Evolutionary conservation across 2,329 filamentous ascomycete species (phyloP).

Genomic region (Hypoxylon sp.): DNA sequence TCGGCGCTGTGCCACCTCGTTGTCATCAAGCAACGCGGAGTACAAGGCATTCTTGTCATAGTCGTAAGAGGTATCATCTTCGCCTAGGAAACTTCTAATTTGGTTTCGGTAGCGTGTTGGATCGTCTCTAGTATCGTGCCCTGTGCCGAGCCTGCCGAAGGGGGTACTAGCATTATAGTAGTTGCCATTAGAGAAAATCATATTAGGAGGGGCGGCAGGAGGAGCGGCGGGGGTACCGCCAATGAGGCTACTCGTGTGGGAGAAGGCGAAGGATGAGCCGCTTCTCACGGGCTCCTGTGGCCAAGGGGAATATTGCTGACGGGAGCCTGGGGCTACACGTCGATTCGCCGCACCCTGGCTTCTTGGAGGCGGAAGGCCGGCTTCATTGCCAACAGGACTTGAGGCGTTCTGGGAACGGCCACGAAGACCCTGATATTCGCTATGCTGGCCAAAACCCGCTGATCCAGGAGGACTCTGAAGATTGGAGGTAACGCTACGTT

Average conservation of each 20-base stretch:
- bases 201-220: slow-evolving; percentile 36
- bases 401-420: slow-evolving; percentile 14
- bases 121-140: slow-evolving; percentile 48
- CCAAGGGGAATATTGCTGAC: slow-evolving; percentile 45
- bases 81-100: slow-evolving; percentile 44
- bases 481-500: slow-evolving; percentile 19
- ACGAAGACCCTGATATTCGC: slow-evolving; percentile 21
- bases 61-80: slow-evolving; percentile 46
- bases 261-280: slow-evolving; percentile 59
- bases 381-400: slow-evolving; percentile 31
- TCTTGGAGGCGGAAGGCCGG: slow-evolving; percentile 27
- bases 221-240: slow-evolving; percentile 60
- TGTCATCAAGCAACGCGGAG: slow-evolving; percentile 47
- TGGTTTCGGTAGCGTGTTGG: slow-evolving; percentile 52
- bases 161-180: slow-evolving; percentile 50
- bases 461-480: slow-evolving; percentile 41
- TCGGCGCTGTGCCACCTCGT: slow-evolving; percentile 42
- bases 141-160: slow-evolving; percentile 48
- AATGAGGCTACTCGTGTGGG: slow-evolving; percentile 67
- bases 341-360: slow-evolving; percentile 20
- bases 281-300: slow-evolving; percentile 33
- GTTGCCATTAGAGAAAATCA: slow-evolving; percentile 50
- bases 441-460: slow-evolving; percentile 26
- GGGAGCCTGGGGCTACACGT: slow-evolving; percentile 17
- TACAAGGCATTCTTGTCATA: slow-evolving; percentile 51